phyloP scores from a whole-genome alignment of 345 rosid species.

The Salix arbutifolia region DNA sequence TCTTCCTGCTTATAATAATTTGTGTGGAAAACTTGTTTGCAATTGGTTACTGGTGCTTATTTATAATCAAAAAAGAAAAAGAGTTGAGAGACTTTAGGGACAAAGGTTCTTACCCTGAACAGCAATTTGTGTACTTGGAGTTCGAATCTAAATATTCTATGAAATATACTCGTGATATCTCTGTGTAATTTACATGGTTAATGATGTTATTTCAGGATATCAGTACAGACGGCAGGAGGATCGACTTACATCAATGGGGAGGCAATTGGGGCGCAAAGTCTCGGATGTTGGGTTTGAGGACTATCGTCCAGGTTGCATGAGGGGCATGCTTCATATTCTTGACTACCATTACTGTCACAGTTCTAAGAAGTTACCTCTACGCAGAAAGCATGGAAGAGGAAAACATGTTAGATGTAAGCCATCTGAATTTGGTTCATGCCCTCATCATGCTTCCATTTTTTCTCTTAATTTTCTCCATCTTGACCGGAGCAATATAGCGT shows the following conservation, averaged over 20 bases:
- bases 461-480: too few relatives aligned
- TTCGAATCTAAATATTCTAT: neutral
- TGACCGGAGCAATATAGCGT: too few relatives aligned
- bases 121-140: neutral
- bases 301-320: constrained; percentile 51
- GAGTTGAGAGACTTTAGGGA: neutral
- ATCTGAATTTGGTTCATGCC: constrained; percentile 1
- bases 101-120: neutral
- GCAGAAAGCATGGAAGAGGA: constrained; percentile 31
- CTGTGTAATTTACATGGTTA: neutral
- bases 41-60: neutral
- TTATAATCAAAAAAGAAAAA: neutral
- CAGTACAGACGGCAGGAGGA: neutral
- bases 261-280: constrained; percentile 27
- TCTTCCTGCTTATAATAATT: neutral
- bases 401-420: constrained; percentile 40
- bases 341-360: constrained; percentile 48
- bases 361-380: constrained; percentile 26
- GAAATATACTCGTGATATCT: neutral
- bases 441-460: neutral
- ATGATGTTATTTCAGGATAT: constrained; percentile 1
- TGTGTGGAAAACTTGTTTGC: neutral
- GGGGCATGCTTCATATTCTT: constrained; percentile 54
- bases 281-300: constrained; percentile 33
- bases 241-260: constrained; percentile 25